Conservation (phyloP, 1,139 yeast species). For the Pichia sp. region DNA sequence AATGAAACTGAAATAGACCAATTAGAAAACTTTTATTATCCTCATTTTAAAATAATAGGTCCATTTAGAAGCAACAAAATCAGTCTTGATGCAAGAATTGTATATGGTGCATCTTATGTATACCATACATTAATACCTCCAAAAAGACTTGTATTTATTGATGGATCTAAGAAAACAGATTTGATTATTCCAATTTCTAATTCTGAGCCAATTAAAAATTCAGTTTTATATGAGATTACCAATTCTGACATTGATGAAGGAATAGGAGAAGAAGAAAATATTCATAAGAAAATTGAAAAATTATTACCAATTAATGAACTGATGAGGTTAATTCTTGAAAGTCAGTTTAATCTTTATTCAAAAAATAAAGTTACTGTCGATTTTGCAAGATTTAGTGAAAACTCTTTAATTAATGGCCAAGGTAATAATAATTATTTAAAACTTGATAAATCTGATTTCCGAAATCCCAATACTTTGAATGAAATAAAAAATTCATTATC, state of each 20-base stretch:
- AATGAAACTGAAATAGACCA: constrained; percentile 8
- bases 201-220: not conserved
- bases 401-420: not conserved
- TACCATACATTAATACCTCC: constrained; percentile 21
- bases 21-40: constrained; percentile 15
- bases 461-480: not conserved
- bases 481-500: constrained; percentile 24
- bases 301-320: constrained; percentile 2
- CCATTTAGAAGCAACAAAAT: constrained; percentile 17
- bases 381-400: constrained; percentile 5
- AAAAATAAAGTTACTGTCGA: constrained; percentile 2
- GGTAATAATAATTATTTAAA: constrained; percentile 29
- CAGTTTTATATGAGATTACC: not conserved
- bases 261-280: not conserved
- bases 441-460: constrained; percentile 1
- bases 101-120: constrained; percentile 26
- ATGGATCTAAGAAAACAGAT: constrained; percentile 6
- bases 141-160: constrained; percentile 22
- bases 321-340: not conserved
- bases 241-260: not conserved
- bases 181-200: constrained; percentile 8
- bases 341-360: no score
- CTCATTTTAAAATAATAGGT: constrained; percentile 20
- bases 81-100: constrained; percentile 23
- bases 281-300: no score